These are phyloP conservation scores for Amaranthus palmeri DNA, from an alignment of 148 eudicot genomes.

Conservation along the genomic window DNA sequence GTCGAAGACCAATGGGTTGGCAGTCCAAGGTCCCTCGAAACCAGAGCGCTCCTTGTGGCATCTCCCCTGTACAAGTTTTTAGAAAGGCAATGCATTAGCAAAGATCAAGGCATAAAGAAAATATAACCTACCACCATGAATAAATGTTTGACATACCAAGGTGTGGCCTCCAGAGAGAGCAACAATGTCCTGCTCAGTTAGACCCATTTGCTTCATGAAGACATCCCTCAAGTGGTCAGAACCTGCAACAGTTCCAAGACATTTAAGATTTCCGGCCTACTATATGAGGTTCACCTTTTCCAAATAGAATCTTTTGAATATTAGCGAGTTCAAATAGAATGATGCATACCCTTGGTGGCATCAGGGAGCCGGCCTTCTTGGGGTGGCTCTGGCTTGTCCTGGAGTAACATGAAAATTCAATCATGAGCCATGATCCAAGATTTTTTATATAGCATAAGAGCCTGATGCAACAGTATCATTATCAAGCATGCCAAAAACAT, in stretches of 20 bases:
- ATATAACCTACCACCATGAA: neutral
- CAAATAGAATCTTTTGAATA: neutral
- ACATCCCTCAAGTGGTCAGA: conserved; percentile 81
- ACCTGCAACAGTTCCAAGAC: conserved; percentile 40
- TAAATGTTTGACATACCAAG: conserved; percentile 41
- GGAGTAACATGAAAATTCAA: neutral
- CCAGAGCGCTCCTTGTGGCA: conserved; percentile 99
- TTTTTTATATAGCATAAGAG: neutral
- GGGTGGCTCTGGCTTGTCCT: conserved; percentile 88
- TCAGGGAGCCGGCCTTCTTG: conserved; percentile 92
- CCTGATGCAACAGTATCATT: neutral
- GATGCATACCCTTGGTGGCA: conserved; percentile 68
- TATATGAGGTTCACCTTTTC: neutral
- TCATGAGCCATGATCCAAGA: neutral
- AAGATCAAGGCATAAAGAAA: neutral
- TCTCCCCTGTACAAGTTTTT: conserved; percentile 53
- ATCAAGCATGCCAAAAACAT: neutral
- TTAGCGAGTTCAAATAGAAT: neutral
- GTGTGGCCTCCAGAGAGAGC: conserved; percentile 96
- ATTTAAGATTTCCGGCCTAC: neutral
- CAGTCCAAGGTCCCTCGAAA: conserved; percentile 92
- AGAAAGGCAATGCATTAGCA: neutral
- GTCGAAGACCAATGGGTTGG: conserved; percentile 84
- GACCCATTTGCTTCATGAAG: conserved; percentile 84
- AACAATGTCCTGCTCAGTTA: conserved; percentile 79